These are phyloP conservation scores for Saraca asoca DNA, from an alignment of 331 rosid species.

Conservation along the genomic window DNA sequence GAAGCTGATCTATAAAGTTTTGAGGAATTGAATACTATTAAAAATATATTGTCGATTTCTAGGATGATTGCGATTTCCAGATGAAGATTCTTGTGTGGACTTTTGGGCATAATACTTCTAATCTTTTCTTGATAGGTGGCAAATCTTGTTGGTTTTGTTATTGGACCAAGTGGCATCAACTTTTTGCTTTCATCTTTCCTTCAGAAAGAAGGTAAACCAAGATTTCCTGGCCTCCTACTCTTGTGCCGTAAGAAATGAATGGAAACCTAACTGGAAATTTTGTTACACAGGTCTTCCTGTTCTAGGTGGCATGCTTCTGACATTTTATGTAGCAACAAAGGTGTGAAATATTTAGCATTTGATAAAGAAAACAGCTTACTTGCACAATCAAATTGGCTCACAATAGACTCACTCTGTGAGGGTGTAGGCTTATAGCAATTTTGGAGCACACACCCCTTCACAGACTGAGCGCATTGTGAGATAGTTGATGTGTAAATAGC, in stretches of 20 bases:
- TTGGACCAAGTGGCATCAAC: slow-evolving; percentile 75
- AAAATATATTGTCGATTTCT: background rate
- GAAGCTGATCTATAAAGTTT: background rate
- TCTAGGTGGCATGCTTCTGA: slow-evolving; percentile 66
- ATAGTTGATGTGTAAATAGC: too few species aligned
- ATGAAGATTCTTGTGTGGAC: background rate
- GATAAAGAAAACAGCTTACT: background rate
- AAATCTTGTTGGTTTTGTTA: slow-evolving; percentile 88
- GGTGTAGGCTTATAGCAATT: too few species aligned
- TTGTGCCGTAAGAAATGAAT: background rate
- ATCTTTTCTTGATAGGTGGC: slow-evolving; percentile 60
- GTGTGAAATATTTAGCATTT: slow-evolving; percentile 41
- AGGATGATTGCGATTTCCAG: slow-evolving; percentile 2
- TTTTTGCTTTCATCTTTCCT: slow-evolving; percentile 75
- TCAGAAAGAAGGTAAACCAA: slow-evolving; percentile 61
- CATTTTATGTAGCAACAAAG: slow-evolving; percentile 90
- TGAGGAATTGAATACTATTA: background rate
- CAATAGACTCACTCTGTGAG: too few species aligned
- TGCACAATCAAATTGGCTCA: too few species aligned
- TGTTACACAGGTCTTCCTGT: slow-evolving; percentile 67
- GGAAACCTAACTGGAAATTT: slow-evolving; percentile 28
- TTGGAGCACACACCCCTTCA: too few species aligned
- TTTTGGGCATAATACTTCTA: slow-evolving; percentile 11
- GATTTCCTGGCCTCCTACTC: slow-evolving; percentile 17
- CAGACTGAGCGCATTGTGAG: too few species aligned